Evolutionary conservation across 305 asterid species (phyloP).

Genomic region (Fraxinus paxiana): DNA sequence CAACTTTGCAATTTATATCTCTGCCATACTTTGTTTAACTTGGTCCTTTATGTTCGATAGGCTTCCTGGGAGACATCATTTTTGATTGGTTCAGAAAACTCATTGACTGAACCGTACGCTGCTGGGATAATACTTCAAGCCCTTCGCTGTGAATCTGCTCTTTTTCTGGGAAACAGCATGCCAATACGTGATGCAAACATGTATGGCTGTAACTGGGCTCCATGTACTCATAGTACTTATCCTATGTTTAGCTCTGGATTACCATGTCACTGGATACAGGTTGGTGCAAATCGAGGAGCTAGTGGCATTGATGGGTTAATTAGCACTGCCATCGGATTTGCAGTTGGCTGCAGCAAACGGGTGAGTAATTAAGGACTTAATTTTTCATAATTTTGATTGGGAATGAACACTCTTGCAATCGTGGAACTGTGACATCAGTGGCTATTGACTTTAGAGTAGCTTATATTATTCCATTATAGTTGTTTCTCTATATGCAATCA

Average conservation of each 20-base stretch:
- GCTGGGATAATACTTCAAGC: conserved; percentile 67
- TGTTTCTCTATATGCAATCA: not conserved
- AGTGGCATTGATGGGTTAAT: conserved; percentile 97
- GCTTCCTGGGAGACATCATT: conserved; percentile 77
- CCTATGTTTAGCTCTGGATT: conserved; percentile 50
- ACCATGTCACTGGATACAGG: conserved; percentile 70
- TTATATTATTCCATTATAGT: conserved; percentile 4
- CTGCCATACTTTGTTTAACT: conserved; percentile 13
- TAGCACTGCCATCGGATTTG: conserved; percentile 90
- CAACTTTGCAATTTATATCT: not conserved
- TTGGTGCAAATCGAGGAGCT: conserved; percentile 84
- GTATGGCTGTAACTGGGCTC: conserved; percentile 67
- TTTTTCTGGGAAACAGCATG: conserved; percentile 99
- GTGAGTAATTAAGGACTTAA: conserved; percentile 42
- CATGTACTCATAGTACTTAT: conserved; percentile 39
- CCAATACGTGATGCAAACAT: conserved; percentile 93
- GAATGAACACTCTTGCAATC: not conserved
- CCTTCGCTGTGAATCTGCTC: conserved; percentile 66
- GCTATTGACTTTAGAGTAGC: not conserved
- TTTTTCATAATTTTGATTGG: conserved; percentile 1
- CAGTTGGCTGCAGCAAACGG: conserved; percentile 86
- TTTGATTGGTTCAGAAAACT: conserved; percentile 57
- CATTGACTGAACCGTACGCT: conserved; percentile 86
- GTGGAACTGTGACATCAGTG: not conserved
- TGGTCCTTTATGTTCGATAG: conserved; percentile 38